phyloP scores from a whole-genome alignment of 1,139 yeast genomes.

The Lodderomyces oxycetoniae region DNA sequence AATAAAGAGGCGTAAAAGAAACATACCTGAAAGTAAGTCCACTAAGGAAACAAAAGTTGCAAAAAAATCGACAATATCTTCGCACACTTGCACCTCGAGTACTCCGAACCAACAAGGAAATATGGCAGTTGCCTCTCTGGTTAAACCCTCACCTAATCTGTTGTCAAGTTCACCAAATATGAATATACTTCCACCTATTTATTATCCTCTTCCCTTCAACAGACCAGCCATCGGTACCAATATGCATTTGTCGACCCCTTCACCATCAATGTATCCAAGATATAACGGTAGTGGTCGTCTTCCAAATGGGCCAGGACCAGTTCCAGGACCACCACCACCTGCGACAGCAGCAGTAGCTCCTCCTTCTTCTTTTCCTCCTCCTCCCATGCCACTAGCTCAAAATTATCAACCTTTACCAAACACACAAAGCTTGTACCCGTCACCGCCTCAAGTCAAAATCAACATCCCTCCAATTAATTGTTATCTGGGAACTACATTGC shows the following conservation, averaged over 20 bases:
- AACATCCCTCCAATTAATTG: background rate
- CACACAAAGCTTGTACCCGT: constrained; percentile 1
- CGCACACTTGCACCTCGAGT: background rate
- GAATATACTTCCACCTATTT: constrained; percentile 10
- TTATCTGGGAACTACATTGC: background rate
- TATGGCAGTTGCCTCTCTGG: no score
- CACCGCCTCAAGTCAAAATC: background rate
- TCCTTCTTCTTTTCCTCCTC: no score
- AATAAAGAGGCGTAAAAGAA: constrained; percentile 69
- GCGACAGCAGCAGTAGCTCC: background rate
- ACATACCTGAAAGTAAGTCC: constrained; percentile 14
- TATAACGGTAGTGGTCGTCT: constrained; percentile 33
- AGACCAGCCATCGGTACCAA: background rate
- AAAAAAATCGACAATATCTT: constrained; percentile 11
- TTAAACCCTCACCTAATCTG: constrained; percentile 6
- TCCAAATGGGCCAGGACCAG: constrained; percentile 47
- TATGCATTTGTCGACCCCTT: constrained; percentile 3
- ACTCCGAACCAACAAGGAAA: constrained; percentile 5
- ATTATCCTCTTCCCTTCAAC: constrained; percentile 8
- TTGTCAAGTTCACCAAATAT: constrained; percentile 1
- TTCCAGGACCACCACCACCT: constrained; percentile 42
- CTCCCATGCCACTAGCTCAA: background rate
- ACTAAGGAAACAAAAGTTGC: constrained; percentile 10
- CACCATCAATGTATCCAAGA: constrained; percentile 32
- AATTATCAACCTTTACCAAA: background rate